These are phyloP conservation scores for Echeveria elegans DNA, from an alignment of 164 flowering plant species.

Conservation along the genomic window DNA sequence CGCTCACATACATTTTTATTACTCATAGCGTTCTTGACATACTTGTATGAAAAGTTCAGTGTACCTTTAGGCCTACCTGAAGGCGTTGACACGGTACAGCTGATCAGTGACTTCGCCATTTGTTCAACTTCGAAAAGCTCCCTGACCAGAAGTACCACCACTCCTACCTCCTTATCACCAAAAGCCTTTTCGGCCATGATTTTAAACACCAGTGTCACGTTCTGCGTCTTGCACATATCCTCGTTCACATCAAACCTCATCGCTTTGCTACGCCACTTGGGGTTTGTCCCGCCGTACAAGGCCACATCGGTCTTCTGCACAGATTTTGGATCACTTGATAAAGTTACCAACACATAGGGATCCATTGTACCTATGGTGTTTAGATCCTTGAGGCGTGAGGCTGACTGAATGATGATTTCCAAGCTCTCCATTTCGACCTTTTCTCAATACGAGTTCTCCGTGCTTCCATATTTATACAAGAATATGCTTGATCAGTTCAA, in stretches of 20 bases:
- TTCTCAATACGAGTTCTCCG: not conserved
- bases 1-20: not conserved
- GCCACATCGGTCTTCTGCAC: conserved; percentile 20
- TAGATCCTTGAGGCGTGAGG: conserved; percentile 30
- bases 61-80: no score
- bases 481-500: not conserved
- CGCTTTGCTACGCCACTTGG: conserved; percentile 41
- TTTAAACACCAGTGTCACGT: conserved; percentile 25
- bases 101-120: not conserved
- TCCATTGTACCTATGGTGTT: conserved; percentile 38
- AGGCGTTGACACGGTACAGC: not conserved
- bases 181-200: conserved; percentile 30
- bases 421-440: conserved; percentile 23
- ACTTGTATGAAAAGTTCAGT: not conserved
- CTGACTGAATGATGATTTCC: conserved; percentile 30
- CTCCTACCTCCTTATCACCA: conserved; percentile 56
- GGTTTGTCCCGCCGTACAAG: conserved; percentile 34
- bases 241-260: conserved; percentile 43
- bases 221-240: not conserved
- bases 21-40: not conserved
- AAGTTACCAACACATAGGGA: conserved; percentile 34
- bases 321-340: conserved; percentile 23
- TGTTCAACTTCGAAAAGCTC: conserved; percentile 26
- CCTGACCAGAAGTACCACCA: conserved; percentile 51
- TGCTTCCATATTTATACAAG: not conserved